Base-by-base conservation (phyloP, 208 protist genomes). In the Acanthamoeba lugdunensis region DNA sequence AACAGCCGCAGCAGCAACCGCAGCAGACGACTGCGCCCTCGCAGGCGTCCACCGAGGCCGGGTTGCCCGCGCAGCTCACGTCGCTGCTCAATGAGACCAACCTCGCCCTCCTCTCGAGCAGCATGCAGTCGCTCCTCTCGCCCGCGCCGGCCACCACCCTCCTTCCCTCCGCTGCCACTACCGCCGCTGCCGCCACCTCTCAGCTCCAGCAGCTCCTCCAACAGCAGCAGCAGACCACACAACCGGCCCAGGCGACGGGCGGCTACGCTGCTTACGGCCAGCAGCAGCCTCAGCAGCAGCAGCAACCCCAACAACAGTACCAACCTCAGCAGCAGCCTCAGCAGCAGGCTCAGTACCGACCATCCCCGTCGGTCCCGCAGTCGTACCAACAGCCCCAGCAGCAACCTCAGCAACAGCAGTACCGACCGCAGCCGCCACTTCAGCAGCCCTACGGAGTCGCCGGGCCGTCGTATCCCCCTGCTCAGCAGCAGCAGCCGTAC, bases 1-100 rank as follows among this genome's bases (percentile, higher is more conserved):
- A 28, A 16, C 81, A 67, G 81, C 81, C 9, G n/a, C 81, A 65
- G 52, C 41, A 21, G 13, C 54, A 65, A 41, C 18, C 9, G 81
- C 81, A 88, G 81, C 33, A 13, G 28, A 25, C 45, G 21, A 25
- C 21, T 5, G n/a, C 63, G 23, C 23, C 63, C 5, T 37, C 84
- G 4, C 58, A 45, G 28, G 8, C 54, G 7, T 9, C 54, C 25
- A 45, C 13, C 8, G 84, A 45, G 4, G 54, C 58, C 45, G 84
- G 16, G 18, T 28, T 90, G 84, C 63, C 84, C 16, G 33, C 84
- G 4, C 48, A 90, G 54, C 84, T 90, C 33, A 48, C 33, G 54
- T 45, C 33, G 48, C 9, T 90, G 54, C 84, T 90, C 28, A 90
- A 73, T 52, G 84, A 73, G 63, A 90, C 84, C 54, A 73, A 90